These are phyloP conservation scores for Tricholoma matsutake DNA, from an alignment of 768 basidiomycete species.

Conservation along the genomic window DNA sequence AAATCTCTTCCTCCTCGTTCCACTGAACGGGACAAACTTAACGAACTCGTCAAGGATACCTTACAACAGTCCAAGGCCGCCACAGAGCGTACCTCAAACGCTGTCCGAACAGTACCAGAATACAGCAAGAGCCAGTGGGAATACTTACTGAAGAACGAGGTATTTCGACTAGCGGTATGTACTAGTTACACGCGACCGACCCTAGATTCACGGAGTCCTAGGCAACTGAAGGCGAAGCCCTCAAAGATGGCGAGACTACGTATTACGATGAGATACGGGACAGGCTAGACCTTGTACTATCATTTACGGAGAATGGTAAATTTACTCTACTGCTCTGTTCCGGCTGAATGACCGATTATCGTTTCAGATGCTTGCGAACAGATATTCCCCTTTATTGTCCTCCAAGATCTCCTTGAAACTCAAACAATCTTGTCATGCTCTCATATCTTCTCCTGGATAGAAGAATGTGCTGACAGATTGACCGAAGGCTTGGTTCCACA, in stretches of 20 bases:
- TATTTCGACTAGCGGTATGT: constrained; percentile 71
- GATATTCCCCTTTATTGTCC: constrained; percentile 65
- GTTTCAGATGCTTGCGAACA: constrained; percentile 72
- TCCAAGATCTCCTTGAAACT: constrained; percentile 81
- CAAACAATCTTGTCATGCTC: constrained; percentile 86
- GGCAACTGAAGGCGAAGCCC: constrained; percentile 66
- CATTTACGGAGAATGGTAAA: constrained; percentile 76
- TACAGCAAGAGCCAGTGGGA: constrained; percentile 76
- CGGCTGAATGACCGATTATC: neutral
- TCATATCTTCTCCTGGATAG: constrained; percentile 87
- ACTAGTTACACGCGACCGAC: neutral
- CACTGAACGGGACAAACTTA: constrained; percentile 43
- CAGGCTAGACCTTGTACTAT: constrained; percentile 69
- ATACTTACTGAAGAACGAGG: constrained; percentile 63
- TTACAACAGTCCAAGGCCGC: constrained; percentile 40
- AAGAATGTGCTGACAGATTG: constrained; percentile 62
- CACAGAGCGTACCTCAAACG: constrained; percentile 9
- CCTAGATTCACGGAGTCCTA: constrained; percentile 21
- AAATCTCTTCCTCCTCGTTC: constrained; percentile 49
- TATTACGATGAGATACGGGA: constrained; percentile 64
- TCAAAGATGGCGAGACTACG: constrained; percentile 44
- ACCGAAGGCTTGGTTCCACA: constrained; percentile 79
- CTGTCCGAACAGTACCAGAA: constrained; percentile 39
- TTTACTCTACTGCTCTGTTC: constrained; percentile 5
- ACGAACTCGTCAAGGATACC: constrained; percentile 46